Percentiles rank a stretch among this genome's conserved stretches.
phyloP scores from a whole-genome alignment of 1,139 yeast genomes.

The Lodderomyces margitis region DNA sequence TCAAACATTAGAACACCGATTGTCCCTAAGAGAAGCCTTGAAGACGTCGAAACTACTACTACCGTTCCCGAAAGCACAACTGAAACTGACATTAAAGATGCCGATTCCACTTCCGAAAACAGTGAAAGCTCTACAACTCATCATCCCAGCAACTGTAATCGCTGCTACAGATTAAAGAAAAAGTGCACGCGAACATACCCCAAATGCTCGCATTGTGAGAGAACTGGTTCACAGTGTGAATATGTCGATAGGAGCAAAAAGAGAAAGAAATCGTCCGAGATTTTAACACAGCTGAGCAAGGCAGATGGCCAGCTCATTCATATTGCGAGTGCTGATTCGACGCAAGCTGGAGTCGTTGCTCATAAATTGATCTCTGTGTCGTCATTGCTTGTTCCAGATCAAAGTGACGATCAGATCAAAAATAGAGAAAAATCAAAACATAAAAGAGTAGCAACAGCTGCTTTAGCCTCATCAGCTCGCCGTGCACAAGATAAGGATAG shows the following conservation, averaged over 20 bases:
- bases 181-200: constrained; percentile 42
- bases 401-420: constrained; percentile 10
- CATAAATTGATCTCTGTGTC: constrained; percentile 22
- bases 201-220: constrained; percentile 35
- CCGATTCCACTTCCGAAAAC: background rate
- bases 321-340: background rate
- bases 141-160: constrained; percentile 37
- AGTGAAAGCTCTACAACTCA: constrained; percentile 23
- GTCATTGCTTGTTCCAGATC: constrained; percentile 9
- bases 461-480: constrained; percentile 10
- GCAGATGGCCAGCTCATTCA: constrained; percentile 7
- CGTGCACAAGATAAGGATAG: constrained; percentile 10
- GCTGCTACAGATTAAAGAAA: constrained; percentile 45
- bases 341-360: background rate
- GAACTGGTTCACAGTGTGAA: constrained; percentile 37
- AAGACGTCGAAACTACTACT: background rate
- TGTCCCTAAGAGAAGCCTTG: background rate
- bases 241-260: constrained; percentile 34
- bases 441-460: constrained; percentile 10
- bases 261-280: constrained; percentile 17
- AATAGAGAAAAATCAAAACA: constrained; percentile 6
- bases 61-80: background rate
- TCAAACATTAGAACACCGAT: constrained; percentile 19
- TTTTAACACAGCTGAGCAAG: background rate
- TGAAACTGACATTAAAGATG: background rate